Percentiles rank a stretch among this genome's conserved stretches.
Evolutionary conservation across 2,329 filamentous ascomycete genomes (phyloP).

Genomic region (Claviceps sorghi): DNA sequence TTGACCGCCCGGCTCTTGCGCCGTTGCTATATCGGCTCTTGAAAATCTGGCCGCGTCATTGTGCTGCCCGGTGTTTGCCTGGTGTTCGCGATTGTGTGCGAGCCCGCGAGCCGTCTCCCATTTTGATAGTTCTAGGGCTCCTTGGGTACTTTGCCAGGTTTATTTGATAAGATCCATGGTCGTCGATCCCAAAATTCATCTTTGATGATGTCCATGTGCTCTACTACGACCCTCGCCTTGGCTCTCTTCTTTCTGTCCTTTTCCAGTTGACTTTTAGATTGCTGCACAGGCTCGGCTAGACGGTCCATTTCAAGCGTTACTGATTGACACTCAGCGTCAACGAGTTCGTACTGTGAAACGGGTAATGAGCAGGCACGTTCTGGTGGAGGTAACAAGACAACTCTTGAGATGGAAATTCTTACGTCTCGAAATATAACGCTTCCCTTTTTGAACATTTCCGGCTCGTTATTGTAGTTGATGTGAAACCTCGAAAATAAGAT

Average conservation of each 20-base stretch:
- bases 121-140: constrained; percentile 25
- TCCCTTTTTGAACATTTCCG: constrained; percentile 83
- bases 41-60: neutral
- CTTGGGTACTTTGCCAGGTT: constrained; percentile 55
- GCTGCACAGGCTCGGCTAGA: constrained; percentile 35
- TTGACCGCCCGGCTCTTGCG: neutral
- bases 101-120: neutral
- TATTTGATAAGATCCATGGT: constrained; percentile 70
- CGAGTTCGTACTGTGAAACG: constrained; percentile 51
- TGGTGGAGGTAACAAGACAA: neutral
- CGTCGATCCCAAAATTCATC: constrained; percentile 84
- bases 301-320: constrained; percentile 31
- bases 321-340: constrained; percentile 40
- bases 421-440: constrained; percentile 79
- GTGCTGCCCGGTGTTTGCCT: neutral
- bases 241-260: constrained; percentile 67
- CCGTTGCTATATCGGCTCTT: neutral
- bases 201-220: constrained; percentile 87
- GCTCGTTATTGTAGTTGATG: constrained; percentile 97
- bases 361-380: neutral
- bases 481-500: constrained; percentile 78
- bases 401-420: constrained; percentile 13
- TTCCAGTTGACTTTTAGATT: constrained; percentile 68
- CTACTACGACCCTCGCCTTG: constrained; percentile 68
- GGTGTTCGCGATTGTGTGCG: neutral